These are phyloP conservation scores for Theobroma cacao DNA, from an alignment of 345 rosid genomes.

Conservation along the genomic window DNA sequence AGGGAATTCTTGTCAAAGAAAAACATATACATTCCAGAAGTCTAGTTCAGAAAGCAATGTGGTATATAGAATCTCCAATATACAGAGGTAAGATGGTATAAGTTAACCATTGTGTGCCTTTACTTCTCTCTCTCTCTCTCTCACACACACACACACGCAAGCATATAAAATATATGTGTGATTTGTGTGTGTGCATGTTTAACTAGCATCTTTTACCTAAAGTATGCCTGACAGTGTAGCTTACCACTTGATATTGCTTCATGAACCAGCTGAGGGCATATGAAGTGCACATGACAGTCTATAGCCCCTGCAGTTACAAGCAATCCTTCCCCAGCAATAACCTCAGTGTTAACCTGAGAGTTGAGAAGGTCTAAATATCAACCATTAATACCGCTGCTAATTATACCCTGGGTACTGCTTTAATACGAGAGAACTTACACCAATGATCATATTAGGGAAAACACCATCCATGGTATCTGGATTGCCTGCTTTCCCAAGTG, in stretches of 20 bases:
- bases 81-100: not conserved
- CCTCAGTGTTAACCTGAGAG: slow-evolving; percentile 75
- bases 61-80: not conserved
- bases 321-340: slow-evolving; percentile 91
- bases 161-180: not conserved
- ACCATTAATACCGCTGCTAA: not conserved
- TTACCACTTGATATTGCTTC: slow-evolving; percentile 98
- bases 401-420: slow-evolving; percentile 5
- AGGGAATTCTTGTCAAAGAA: not conserved
- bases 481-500: slow-evolving; percentile 91
- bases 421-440: slow-evolving; percentile 48
- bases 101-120: not conserved
- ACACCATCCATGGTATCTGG: slow-evolving; percentile 78
- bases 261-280: slow-evolving; percentile 86
- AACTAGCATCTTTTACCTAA: slow-evolving; percentile 4
- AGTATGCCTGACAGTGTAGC: slow-evolving; percentile 19
- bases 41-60: not conserved
- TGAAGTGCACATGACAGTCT: slow-evolving; percentile 97
- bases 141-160: not conserved
- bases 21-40: not conserved
- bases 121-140: not conserved
- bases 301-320: slow-evolving; percentile 94
- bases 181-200: not conserved
- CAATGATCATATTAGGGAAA: slow-evolving; percentile 55
- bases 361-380: slow-evolving; percentile 15